phyloP scores from a whole-genome alignment of 441 rosid species.

The Populus trichocarpa region DNA sequence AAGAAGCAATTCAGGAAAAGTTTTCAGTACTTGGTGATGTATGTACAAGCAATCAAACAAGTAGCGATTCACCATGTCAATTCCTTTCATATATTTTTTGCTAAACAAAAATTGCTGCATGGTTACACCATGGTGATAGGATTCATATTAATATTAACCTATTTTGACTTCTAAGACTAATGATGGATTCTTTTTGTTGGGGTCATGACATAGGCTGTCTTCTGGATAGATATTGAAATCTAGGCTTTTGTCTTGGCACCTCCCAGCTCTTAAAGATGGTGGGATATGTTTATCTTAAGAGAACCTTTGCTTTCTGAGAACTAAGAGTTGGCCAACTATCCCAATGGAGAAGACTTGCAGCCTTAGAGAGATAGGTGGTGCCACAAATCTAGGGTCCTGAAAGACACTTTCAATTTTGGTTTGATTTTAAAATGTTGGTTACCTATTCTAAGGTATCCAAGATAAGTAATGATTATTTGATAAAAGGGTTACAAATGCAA shows the following conservation, averaged over 20 bases:
- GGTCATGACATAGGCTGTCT: background rate
- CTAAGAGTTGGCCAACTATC: background rate
- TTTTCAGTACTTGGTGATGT: slow-evolving; percentile 98
- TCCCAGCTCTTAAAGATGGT: background rate
- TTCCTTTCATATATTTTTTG: background rate
- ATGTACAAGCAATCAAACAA: slow-evolving; percentile 31
- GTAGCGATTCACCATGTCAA: slow-evolving; percentile 5
- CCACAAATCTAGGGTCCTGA: background rate
- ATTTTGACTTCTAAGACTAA: background rate
- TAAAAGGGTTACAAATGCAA: background rate
- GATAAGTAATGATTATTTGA: background rate
- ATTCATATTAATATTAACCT: background rate
- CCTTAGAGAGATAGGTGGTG: background rate
- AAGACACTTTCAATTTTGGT: background rate
- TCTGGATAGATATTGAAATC: background rate
- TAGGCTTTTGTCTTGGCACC: background rate
- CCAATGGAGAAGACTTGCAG: background rate
- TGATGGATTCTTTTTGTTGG: background rate
- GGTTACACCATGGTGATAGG: background rate
- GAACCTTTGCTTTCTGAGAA: background rate
- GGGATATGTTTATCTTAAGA: background rate
- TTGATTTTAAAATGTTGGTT: background rate
- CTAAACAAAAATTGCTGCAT: background rate
- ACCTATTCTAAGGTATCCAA: background rate
- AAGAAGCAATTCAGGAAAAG: slow-evolving; percentile 96